phyloP scores from a whole-genome alignment of 2,329 filamentous ascomycete species.

The Aspergillus eucalypticola region DNA sequence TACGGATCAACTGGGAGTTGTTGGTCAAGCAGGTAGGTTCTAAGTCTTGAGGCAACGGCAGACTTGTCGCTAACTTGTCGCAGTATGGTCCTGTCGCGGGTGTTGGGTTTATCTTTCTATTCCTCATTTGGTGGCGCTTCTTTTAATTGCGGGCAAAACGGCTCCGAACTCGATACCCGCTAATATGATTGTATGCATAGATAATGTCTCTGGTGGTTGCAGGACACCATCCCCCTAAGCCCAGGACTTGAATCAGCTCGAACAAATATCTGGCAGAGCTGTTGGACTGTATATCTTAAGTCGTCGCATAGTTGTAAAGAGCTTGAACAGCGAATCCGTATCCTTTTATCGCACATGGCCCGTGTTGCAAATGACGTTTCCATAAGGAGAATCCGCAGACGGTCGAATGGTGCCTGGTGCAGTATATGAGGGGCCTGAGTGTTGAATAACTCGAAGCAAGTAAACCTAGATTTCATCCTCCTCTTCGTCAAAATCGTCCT shows the following conservation, averaged over 20 bases:
- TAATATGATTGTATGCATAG: conserved; percentile 41
- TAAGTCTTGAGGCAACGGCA: neutral
- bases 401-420: neutral
- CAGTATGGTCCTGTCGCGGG: conserved; percentile 86
- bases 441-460: neutral
- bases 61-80: conserved; percentile 24
- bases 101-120: conserved; percentile 75
- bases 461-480: conserved; percentile 77
- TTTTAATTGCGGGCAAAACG: conserved; percentile 56
- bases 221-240: conserved; percentile 27
- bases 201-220: conserved; percentile 36
- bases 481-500: conserved; percentile 96
- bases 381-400: neutral
- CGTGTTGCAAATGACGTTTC: neutral
- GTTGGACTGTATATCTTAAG: neutral
- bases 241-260: neutral
- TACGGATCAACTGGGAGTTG: conserved; percentile 97
- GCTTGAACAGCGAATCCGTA: neutral
- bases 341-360: neutral
- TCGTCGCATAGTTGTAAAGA: neutral
- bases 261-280: neutral
- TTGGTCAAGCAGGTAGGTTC: conserved; percentile 75
- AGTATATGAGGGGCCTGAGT: neutral
- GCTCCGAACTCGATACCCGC: conserved; percentile 16
- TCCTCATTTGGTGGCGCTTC: conserved; percentile 92